Conservation (phyloP, 2,329 filamentous ascomycete species). For the Neonectria magnoliae region DNA sequence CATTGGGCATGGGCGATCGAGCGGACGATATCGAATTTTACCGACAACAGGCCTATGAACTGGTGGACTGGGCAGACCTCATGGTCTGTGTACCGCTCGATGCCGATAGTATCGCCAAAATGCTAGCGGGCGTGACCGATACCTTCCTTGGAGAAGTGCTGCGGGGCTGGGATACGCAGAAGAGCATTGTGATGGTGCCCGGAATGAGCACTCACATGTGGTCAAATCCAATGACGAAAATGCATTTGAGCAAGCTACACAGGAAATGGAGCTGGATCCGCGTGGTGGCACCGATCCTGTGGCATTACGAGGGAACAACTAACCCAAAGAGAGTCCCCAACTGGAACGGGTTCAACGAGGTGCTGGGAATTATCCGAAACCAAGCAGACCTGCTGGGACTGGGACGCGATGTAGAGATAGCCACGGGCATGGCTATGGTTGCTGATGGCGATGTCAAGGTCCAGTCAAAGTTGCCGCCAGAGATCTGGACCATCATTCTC, state of each 20-base stretch:
- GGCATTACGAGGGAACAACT: slow-evolving; percentile 73
- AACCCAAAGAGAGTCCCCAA: slow-evolving; percentile 63
- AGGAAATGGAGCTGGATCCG: slow-evolving; percentile 89
- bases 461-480: slow-evolving; percentile 73
- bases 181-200: slow-evolving; percentile 85
- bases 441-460: slow-evolving; percentile 46
- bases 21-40: slow-evolving; percentile 64
- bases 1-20: slow-evolving; percentile 44
- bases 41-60: slow-evolving; percentile 65
- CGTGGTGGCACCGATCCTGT: slow-evolving; percentile 82
- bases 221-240: slow-evolving; percentile 89
- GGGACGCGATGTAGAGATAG: slow-evolving; percentile 73
- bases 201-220: slow-evolving; percentile 91
- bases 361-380: slow-evolving; percentile 80
- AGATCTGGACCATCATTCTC: slow-evolving; percentile 90
- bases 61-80: slow-evolving; percentile 89
- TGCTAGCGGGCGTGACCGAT: slow-evolving; percentile 85
- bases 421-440: slow-evolving; percentile 52
- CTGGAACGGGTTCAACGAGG: slow-evolving; percentile 74
- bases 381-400: slow-evolving; percentile 80
- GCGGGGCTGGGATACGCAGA: slow-evolving; percentile 86
- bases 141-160: slow-evolving; percentile 83
- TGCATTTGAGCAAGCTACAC: slow-evolving; percentile 84
- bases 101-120: slow-evolving; percentile 84
- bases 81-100: slow-evolving; percentile 86